phyloP scores from a whole-genome alignment of 129 eudicot genomes.

The Ambrosia artemisiifolia region DNA sequence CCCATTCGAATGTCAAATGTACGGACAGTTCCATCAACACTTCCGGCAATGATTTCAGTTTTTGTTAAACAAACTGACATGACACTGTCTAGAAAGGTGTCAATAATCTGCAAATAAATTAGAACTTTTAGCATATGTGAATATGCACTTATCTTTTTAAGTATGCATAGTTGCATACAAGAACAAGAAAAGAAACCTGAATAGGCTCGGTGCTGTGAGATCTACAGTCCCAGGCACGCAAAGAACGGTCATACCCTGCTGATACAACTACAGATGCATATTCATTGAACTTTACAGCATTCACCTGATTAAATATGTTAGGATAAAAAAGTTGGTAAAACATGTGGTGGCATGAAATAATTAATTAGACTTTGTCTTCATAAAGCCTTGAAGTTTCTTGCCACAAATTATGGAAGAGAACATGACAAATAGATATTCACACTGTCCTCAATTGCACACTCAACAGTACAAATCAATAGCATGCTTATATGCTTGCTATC shows the following conservation, averaged over 20 bases:
- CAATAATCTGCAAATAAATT: conserved; percentile 63
- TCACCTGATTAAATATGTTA: conserved; percentile 57
- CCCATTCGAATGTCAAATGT: conserved; percentile 98
- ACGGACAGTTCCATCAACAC: conserved; percentile 96
- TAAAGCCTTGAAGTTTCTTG: conserved; percentile 13
- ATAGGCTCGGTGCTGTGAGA: conserved; percentile 97
- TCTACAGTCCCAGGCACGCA: conserved; percentile 98
- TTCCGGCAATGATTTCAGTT: conserved; percentile 95
- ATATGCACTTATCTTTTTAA: background rate
- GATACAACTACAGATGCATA: conserved; percentile 85
- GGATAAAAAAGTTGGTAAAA: conserved; percentile 9
- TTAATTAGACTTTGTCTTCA: background rate
- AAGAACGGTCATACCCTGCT: conserved; percentile 93
- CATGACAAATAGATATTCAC: no score
- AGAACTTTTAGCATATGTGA: background rate
- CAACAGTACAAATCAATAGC: conserved; percentile 1
- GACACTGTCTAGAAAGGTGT: conserved; percentile 83
- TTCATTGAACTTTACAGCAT: conserved; percentile 95
- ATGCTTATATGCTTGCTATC: background rate
- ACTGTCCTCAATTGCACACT: no score
- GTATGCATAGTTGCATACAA: no score
- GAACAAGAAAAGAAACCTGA: conserved; percentile 48
- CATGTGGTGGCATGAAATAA: background rate
- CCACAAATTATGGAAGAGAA: background rate
- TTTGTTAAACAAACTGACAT: conserved; percentile 91